phyloP scores from a whole-genome alignment of 2,329 filamentous ascomycete species.

The Pestalotiopsis fici region DNA sequence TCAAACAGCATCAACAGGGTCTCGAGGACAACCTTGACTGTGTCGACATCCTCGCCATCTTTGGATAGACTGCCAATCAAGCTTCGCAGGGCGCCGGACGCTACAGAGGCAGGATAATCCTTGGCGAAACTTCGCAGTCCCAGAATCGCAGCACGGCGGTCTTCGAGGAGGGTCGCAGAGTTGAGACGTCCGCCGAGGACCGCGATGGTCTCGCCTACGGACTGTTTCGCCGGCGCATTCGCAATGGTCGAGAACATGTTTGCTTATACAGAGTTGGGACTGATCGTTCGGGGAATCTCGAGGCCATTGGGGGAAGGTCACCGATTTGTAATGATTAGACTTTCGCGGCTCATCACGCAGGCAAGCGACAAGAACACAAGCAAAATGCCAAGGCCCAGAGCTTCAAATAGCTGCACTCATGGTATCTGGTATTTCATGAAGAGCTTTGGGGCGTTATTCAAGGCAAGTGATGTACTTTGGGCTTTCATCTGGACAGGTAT shows the following conservation, averaged over 20 bases:
- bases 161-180: slow-evolving; percentile 90
- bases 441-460: not conserved
- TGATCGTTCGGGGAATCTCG: slow-evolving; percentile 18
- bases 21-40: slow-evolving; percentile 91
- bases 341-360: slow-evolving; percentile 20
- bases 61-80: slow-evolving; percentile 83
- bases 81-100: slow-evolving; percentile 86
- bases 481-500: not conserved
- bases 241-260: slow-evolving; percentile 66
- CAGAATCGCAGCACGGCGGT: slow-evolving; percentile 88
- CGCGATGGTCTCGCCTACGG: slow-evolving; percentile 90
- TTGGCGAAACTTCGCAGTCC: slow-evolving; percentile 95
- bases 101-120: slow-evolving; percentile 92
- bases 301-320: slow-evolving; percentile 30
- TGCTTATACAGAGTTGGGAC: slow-evolving; percentile 26
- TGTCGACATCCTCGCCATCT: slow-evolving; percentile 94
- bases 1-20: slow-evolving; percentile 91
- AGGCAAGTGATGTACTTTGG: not conserved
- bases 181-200: slow-evolving; percentile 84
- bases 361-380: not conserved
- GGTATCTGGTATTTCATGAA: not conserved
- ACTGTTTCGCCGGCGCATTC: slow-evolving; percentile 88
- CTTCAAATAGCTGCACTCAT: not conserved
- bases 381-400: not conserved
- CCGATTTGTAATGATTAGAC: slow-evolving; percentile 13